phyloP scores from a whole-genome alignment of 1,139 yeast species.

The Debaryomyces coudertii region DNA sequence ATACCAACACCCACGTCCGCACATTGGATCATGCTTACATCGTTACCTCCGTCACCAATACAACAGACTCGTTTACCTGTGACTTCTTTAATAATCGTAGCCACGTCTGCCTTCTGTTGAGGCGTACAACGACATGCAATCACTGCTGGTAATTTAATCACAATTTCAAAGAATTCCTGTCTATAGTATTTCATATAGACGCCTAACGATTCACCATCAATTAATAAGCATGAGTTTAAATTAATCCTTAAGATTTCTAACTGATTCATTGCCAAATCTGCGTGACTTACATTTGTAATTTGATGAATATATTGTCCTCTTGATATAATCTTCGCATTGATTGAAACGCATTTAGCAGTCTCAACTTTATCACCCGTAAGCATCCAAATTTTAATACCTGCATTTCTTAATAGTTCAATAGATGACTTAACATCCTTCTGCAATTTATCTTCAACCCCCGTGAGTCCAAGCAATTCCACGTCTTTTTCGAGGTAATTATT shows the following conservation, averaged over 20 bases:
- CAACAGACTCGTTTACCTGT: conserved; percentile 94
- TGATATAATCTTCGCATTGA: conserved; percentile 87
- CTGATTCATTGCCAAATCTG: conserved; percentile 69
- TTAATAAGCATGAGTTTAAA: conserved; percentile 75
- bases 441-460: conserved; percentile 96
- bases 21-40: conserved; percentile 97
- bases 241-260: conserved; percentile 71
- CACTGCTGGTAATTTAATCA: conserved; percentile 82
- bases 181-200: conserved; percentile 64
- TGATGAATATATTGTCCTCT: conserved; percentile 94
- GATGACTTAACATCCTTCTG: conserved; percentile 91
- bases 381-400: conserved; percentile 99
- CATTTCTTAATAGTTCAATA: conserved; percentile 88
- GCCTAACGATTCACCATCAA: conserved; percentile 91
- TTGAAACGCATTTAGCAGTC: conserved; percentile 95
- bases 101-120: conserved; percentile 97
- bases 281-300: conserved; percentile 63
- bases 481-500: conserved; percentile 75
- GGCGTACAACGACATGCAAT: conserved; percentile 99
- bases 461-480: conserved; percentile 83
- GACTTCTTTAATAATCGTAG: conserved; percentile 69
- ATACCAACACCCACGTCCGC: conserved; percentile 99
- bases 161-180: conserved; percentile 76
- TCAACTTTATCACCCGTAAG: conserved; percentile 98
- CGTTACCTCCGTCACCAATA: conserved; percentile 99